Evolutionary conservation across 2,329 filamentous ascomycete genomes (phyloP), one percentile per base, ranked within the genome.

Genomic region (Drechslera avenae): DNA sequence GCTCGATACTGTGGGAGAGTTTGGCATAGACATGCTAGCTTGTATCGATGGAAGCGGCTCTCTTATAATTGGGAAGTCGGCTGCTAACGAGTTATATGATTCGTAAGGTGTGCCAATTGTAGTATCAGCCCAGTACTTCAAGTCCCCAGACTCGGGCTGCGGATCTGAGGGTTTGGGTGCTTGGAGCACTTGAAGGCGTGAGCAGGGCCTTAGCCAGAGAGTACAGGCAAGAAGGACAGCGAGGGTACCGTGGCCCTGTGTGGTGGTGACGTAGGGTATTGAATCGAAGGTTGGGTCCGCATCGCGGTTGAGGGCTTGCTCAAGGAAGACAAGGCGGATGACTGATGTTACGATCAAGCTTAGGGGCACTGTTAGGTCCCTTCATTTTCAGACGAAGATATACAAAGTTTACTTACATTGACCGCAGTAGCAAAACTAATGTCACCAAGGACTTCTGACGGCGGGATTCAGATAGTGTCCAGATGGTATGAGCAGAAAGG

Each of bases 321-420:
- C 44, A 8, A 70, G 47, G 26, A 58, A 60, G 16, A 63, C 5
- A 8, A 69, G 41, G 32, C 66, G 62, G 40, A 57, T 16, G 26
- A 63, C 34, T 3, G 65, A 68, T 32, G 59, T 41, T 37, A 50
- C 37, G 5, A 69, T 51, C 7, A 68, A 53, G 2, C 66, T 69
- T 21, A 0, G n/a, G 13, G 10, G 3, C 30, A 39, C 52, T 31
- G 50, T 57, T 43, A 35, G 14, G 8, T n/a, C 8, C 5, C 2
- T 4, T 6, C 2, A 18, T 10, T 21, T 16, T 0, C 7, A 18
- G 8, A 2, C 3, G 19, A 10, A n/a, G 26, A 3, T 18, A 30
- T 5, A 18, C 7, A 14, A 10, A 8, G 5, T 16, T 4, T 2
- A 50, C 57, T 52, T 59, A 68, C 67, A 65, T 17, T 7, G 54